These are phyloP conservation scores for Xylariaceae sp. DNA, from an alignment of 2,329 filamentous ascomycete species.

Conservation along the genomic window DNA sequence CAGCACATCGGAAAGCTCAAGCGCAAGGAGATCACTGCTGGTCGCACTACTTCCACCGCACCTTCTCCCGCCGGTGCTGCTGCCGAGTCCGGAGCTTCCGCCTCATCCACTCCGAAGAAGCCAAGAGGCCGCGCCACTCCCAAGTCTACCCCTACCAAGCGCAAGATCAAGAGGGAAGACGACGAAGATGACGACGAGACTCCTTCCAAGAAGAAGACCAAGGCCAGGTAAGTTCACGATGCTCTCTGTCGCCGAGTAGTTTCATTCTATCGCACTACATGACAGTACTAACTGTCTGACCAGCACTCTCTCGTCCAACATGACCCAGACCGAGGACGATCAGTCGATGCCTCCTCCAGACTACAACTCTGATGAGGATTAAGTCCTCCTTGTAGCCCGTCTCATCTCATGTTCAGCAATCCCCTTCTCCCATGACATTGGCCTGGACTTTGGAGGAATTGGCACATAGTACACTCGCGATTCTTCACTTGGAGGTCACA, in stretches of 20 bases:
- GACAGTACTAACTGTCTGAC: not conserved
- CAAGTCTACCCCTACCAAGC: not conserved
- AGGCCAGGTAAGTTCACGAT: not conserved
- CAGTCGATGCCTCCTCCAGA: not conserved
- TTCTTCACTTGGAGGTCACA: not conserved
- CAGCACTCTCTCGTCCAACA: not conserved
- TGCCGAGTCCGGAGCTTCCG: not conserved
- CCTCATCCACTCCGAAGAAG: not conserved
- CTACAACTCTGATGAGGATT: not conserved
- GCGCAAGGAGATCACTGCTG: slow-evolving; percentile 40
- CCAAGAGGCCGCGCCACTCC: not conserved
- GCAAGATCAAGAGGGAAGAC: not conserved
- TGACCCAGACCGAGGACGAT: not conserved
- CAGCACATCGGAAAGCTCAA: slow-evolving; percentile 53
- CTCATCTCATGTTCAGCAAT: not conserved
- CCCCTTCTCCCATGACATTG: not conserved
- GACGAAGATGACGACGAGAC: not conserved
- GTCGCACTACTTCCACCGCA: slow-evolving; percentile 22
- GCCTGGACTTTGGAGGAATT: not conserved
- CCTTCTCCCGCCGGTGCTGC: not conserved
- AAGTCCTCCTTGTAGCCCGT: not conserved
- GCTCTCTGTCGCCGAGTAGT: not conserved
- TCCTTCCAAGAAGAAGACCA: not conserved
- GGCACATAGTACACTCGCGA: not conserved
- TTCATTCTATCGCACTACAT: not conserved